Conservation (phyloP, 495 filamentous ascomycete genomes). For the Penicillium paxilli region DNA sequence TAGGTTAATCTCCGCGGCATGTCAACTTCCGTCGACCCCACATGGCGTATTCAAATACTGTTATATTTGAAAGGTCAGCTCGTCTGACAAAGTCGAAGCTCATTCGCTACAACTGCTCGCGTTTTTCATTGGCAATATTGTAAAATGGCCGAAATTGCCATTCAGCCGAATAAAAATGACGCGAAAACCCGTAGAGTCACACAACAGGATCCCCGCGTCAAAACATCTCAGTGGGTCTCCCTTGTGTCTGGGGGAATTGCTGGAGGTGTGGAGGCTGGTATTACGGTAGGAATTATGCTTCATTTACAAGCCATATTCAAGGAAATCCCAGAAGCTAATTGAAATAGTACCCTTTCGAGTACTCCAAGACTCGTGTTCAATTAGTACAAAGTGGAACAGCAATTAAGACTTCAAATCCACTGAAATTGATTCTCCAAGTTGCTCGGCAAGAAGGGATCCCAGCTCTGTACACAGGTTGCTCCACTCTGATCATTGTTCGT, state of each 20-base stretch:
- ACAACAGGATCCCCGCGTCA: conserved; percentile 1
- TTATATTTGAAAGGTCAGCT: no score
- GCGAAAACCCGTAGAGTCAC: neutral
- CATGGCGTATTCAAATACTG: neutral
- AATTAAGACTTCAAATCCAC: conserved; percentile 49
- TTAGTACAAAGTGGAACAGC: conserved; percentile 49
- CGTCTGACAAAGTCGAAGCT: no score
- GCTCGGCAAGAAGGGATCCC: conserved; percentile 54
- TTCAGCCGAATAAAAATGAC: neutral
- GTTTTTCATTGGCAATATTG: no score
- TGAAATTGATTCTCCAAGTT: conserved; percentile 49
- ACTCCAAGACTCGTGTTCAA: conserved; percentile 66
- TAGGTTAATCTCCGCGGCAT: conserved; percentile 13
- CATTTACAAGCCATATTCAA: neutral
- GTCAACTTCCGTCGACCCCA: conserved; percentile 9
- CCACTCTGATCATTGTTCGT: conserved; percentile 52
- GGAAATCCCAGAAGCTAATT: neutral
- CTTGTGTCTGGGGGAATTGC: conserved; percentile 55
- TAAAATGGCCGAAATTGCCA: neutral
- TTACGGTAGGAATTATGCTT: conserved; percentile 37
- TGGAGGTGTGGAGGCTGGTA: conserved; percentile 54
- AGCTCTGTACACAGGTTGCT: conserved; percentile 65
- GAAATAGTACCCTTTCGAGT: conserved; percentile 63
- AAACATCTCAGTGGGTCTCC: conserved; percentile 37
- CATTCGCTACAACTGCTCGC: no score